phyloP scores from a whole-genome alignment of 176 grass and related monocot genomes.

The Aegilops tauschii region DNA sequence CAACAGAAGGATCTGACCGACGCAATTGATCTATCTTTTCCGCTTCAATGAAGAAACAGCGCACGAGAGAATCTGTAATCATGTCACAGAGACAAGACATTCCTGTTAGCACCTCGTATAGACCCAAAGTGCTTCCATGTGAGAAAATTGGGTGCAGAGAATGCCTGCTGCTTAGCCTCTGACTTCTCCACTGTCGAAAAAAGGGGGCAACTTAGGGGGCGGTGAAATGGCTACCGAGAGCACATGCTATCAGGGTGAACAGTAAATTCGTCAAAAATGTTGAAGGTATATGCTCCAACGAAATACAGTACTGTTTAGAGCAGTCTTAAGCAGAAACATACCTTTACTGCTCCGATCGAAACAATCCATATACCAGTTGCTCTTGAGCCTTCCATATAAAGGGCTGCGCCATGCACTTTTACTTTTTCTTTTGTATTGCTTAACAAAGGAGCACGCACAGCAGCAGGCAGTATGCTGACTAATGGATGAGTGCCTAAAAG shows the following conservation, averaged over 20 bases:
- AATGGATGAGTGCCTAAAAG: conserved; percentile 75
- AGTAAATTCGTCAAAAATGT: not conserved
- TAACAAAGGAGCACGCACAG: conserved; percentile 50
- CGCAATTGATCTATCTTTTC: conserved; percentile 70
- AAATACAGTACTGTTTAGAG: not conserved
- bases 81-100: conserved; percentile 83
- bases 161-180: conserved; percentile 60
- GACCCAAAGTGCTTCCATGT: conserved; percentile 76
- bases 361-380: conserved; percentile 82
- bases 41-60: conserved; percentile 85
- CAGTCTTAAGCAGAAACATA: conserved; percentile 8
- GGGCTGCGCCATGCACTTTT: conserved; percentile 43
- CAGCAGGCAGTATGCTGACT: conserved; percentile 62
- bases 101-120: conserved; percentile 85
- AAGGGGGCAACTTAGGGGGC: not conserved
- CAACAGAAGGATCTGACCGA: conserved; percentile 57
- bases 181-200: conserved; percentile 67
- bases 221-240: not conserved
- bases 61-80: conserved; percentile 66
- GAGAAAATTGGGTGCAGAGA: conserved; percentile 79
- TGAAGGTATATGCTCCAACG: not conserved
- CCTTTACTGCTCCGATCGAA: conserved; percentile 78
- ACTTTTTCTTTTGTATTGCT: conserved; percentile 64
- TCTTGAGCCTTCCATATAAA: conserved; percentile 80
- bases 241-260: not conserved